Base-by-base conservation (phyloP, 2,329 filamentous ascomycete genomes). In the Exophiala calicioides region DNA sequence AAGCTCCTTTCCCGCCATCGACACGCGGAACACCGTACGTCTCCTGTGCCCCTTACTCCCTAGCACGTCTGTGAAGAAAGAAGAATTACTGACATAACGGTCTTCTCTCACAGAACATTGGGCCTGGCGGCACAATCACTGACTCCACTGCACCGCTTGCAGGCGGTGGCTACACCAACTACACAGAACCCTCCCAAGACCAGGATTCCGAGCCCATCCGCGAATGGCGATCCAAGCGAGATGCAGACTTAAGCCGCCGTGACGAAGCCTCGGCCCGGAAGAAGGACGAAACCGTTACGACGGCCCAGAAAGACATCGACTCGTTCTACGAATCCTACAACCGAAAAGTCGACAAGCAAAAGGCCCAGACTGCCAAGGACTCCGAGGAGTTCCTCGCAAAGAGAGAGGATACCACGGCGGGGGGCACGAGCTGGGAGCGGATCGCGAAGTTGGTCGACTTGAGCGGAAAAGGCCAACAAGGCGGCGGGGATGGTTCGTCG, bases 301-400 rank as follows among this genome's bases (percentile, higher is more conserved):
- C 93, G 60, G 93, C 93, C 8, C 89, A 90, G 65, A 81, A 90
- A 66, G 93, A 94, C 68, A 95, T 98, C 56, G 93, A 98, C 67
- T 93, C 96, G 68, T 98, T 97, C 73, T 98, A 98, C 77, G 90
- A 96, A 65, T 96, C 95, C 72, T 98, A 98, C 77, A 97, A 97
- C 76, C 84, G 86, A 69, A 95, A 96, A 75, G 91, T 93, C 68
- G 93, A 98, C 68, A 97, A 97, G 79, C 82, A 81, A 50, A 85
- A 96, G 58, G 78, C 85, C 16, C 88, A 95, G 74, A 93, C 91
- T 46, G 82, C 85, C 62, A 86, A 87, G 68, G 93, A 98, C 60
- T 93, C 91, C 5, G 91, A 97, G 63, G 84, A 95, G 65, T 98
- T 97, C 70, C 74, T 97, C 35, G 84, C 81, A 44, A 90, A 77